phyloP scores from a whole-genome alignment of 257 asterid genomes.

The Solanum bulbocastanum region DNA sequence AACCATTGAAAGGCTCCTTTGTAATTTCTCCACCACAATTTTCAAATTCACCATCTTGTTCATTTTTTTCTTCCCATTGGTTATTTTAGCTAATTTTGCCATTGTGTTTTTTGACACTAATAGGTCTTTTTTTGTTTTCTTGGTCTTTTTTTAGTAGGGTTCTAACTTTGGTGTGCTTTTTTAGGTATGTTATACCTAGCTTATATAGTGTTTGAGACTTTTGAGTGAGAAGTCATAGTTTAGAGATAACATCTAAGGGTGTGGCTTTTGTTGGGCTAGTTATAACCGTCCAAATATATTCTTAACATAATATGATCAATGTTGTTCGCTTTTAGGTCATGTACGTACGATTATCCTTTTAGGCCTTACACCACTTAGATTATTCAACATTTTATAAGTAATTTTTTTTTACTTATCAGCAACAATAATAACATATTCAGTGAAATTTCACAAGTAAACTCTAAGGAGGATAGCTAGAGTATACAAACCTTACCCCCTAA shows the following conservation, averaged over 20 bases:
- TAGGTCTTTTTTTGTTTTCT: not conserved
- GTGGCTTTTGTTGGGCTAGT: not conserved
- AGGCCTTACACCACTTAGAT: not conserved
- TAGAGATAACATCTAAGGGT: not conserved
- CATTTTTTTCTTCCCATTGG: slow-evolving; percentile 20
- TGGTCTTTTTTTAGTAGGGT: not conserved
- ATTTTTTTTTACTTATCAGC: not conserved
- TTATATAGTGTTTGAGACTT: not conserved
- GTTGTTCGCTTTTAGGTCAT: not conserved
- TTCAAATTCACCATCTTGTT: slow-evolving; percentile 34
- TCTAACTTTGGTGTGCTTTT: not conserved
- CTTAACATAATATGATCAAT: not conserved
- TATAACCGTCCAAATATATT: not conserved
- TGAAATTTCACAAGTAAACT: not conserved
- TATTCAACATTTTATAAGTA: not conserved
- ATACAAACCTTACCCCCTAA: not conserved
- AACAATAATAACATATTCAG: not conserved
- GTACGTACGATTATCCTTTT: not conserved
- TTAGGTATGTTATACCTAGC: not conserved
- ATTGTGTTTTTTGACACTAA: not conserved
- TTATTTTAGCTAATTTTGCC: not conserved
- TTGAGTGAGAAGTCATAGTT: not conserved
- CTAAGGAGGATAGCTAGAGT: not conserved
- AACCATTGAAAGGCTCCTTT: slow-evolving; percentile 28
- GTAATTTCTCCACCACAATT: slow-evolving; percentile 43